phyloP scores from a whole-genome alignment of 2,329 filamentous ascomycete genomes.

The Paraconiothyrium sp. region DNA sequence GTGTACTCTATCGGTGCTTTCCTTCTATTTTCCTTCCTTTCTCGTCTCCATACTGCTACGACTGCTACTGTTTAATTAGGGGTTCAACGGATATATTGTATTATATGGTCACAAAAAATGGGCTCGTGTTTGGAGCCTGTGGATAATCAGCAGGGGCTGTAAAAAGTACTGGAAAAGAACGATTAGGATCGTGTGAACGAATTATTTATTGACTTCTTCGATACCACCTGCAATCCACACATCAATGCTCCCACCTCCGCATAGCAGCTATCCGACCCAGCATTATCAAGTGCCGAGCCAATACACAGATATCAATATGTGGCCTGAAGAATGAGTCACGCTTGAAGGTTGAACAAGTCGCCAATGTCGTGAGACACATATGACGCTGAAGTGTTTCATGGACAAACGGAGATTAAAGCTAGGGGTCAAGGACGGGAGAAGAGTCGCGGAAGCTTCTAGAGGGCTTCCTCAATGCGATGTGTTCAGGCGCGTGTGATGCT shows the following conservation, averaged over 20 bases:
- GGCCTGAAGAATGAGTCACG: not conserved
- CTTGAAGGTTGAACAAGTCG: not conserved
- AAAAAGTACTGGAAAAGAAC: not conserved
- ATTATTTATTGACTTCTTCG: not conserved
- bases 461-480: conserved; percentile 8
- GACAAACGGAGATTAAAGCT: conserved; percentile 7
- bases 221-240: not conserved
- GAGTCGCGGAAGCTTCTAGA: conserved; percentile 1
- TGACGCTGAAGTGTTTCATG: conserved; percentile 13
- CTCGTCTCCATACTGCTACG: conserved; percentile 1
- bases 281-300: not conserved
- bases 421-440: conserved; percentile 3
- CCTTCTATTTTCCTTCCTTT: not conserved
- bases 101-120: conserved; percentile 7
- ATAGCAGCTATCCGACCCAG: not conserved
- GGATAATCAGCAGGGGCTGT: not conserved
- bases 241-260: not conserved
- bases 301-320: not conserved
- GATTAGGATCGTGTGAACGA: not conserved
- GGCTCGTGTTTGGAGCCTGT: not conserved
- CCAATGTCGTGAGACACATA: conserved; percentile 6
- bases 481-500: not conserved
- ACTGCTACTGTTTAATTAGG: not conserved
- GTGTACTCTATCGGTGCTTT: conserved; percentile 14
- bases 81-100: not conserved